phyloP scores from a whole-genome alignment of 306 rosid species.

The Lupinus albus region DNA sequence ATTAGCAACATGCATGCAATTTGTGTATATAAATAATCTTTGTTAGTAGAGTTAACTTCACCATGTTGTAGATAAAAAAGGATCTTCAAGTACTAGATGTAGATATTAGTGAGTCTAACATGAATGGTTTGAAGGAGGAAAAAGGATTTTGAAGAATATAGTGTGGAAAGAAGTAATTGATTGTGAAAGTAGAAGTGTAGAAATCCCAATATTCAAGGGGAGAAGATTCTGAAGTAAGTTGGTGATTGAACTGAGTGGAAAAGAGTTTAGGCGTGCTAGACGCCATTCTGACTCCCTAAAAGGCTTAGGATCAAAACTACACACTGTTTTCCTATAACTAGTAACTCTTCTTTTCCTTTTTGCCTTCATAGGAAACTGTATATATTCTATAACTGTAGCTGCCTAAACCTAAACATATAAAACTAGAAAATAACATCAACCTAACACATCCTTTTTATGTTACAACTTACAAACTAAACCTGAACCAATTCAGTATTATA shows the following conservation, averaged over 20 bases:
- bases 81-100: too few relatives aligned
- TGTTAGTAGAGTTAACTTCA: too few relatives aligned
- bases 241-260: not conserved
- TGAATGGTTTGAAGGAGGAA: too few relatives aligned
- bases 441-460: constrained; percentile 36
- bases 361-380: not conserved
- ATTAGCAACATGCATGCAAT: too few relatives aligned
- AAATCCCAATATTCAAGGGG: constrained; percentile 36
- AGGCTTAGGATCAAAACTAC: constrained; percentile 4
- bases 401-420: too few relatives aligned
- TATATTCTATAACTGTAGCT: not conserved
- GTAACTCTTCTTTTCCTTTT: constrained; percentile 21
- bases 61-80: too few relatives aligned
- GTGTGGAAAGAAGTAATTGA: too few relatives aligned
- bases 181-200: too few relatives aligned
- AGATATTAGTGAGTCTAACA: too few relatives aligned
- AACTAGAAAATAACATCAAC: constrained; percentile 38
- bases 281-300: constrained; percentile 35
- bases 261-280: constrained; percentile 33
- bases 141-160: too few relatives aligned
- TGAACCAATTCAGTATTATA: too few relatives aligned
- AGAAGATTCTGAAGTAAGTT: constrained; percentile 31
- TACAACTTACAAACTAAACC: not conserved
- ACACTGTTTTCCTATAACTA: constrained; percentile 16
- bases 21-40: too few relatives aligned